Evolutionary conservation across 2,329 filamentous ascomycete genomes (phyloP), one percentile per base, ranked within the genome.

Genomic region (Phialophora chinensis): DNA sequence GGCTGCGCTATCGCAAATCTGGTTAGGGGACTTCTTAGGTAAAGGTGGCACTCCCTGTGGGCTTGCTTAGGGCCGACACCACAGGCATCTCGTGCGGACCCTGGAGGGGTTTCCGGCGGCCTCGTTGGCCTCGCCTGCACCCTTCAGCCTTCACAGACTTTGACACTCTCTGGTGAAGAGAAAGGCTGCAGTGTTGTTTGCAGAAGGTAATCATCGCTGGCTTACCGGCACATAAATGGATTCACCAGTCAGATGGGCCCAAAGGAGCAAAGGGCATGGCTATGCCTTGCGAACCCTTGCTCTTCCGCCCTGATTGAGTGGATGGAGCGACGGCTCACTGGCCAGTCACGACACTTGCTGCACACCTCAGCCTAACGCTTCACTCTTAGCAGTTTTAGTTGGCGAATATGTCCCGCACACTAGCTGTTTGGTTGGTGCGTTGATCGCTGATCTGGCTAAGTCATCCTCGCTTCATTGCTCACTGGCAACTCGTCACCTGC

Each of bases 321-420:
- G 57, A 49, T 47, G 49, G 14, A 31, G 38, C 10, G 44, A 23
- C 7, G 42, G 1, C 23, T 20, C 44, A n/a, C 42, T 44, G 42
- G 44, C 57, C 57, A 60, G 42, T 60, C 25, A 60, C 5, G 42
- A 29, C 44, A 23, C 11, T 14, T 17, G 20, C 42, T 52, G 44
- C 44, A 60, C 56, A 33, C 56, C 38, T 49, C 56, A 47, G 56
- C 58, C 58, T 61, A 54, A 61, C 59, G 59, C 59, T 42, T 38
- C 55, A 49, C 38, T 52, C 49, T 52, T 33, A 50, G 44, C 57
- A 35, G 25, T 27, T 52, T 52, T 27, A 52, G 49, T 50, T 53
- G 50, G 59, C 59, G 59, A 61, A 61, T 60, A 29, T 52, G 35
- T 52, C 50, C 59, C 47, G 20, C 31, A 35, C 29, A 29, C 59